Conservation (phyloP, 371 early-diverging fungal genomes). For the Conidiobolus incongruus region DNA sequence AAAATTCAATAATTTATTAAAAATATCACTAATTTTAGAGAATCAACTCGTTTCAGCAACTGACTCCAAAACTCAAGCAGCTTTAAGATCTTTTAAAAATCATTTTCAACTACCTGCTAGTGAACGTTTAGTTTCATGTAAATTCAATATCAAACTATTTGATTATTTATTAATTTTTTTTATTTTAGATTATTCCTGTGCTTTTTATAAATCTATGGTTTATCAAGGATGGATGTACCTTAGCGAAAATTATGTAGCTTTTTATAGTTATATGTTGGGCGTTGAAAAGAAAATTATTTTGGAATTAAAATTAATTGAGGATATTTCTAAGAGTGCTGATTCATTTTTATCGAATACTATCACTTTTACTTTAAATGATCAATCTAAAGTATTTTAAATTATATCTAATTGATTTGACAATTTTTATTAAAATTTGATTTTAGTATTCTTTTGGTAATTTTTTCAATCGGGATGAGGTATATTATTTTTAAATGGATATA, state of each 20-base stretch:
- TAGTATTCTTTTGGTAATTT: conserved; percentile 80
- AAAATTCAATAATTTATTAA: too few relatives aligned
- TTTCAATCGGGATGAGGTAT: conserved; percentile 74
- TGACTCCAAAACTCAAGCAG: conserved; percentile 59
- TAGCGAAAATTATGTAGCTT: conserved; percentile 73
- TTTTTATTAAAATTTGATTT: neutral
- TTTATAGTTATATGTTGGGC: conserved; percentile 85
- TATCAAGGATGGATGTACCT: conserved; percentile 97
- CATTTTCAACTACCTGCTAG: conserved; percentile 60
- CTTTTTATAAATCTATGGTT: conserved; percentile 55
- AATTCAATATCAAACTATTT: conserved; percentile 2
- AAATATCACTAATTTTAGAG: too few relatives aligned
- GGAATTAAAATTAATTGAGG: too few relatives aligned
- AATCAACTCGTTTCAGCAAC: conserved; percentile 52
- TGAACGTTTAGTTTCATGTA: conserved; percentile 79
- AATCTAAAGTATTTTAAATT: conserved; percentile 32
- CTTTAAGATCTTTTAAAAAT: conserved; percentile 75
- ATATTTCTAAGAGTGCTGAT: neutral
- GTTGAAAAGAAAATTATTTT: conserved; percentile 78
- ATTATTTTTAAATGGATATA: too few relatives aligned
- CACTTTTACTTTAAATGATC: conserved; percentile 54
- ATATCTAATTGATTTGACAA: neutral
- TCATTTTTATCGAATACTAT: conserved; percentile 36
- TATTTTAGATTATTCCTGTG: conserved; percentile 65
- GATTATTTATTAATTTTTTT: neutral